phyloP scores from a whole-genome alignment of 2,329 filamentous ascomycete species.

The Ophiocordyceps camponoti-rufipedis region DNA sequence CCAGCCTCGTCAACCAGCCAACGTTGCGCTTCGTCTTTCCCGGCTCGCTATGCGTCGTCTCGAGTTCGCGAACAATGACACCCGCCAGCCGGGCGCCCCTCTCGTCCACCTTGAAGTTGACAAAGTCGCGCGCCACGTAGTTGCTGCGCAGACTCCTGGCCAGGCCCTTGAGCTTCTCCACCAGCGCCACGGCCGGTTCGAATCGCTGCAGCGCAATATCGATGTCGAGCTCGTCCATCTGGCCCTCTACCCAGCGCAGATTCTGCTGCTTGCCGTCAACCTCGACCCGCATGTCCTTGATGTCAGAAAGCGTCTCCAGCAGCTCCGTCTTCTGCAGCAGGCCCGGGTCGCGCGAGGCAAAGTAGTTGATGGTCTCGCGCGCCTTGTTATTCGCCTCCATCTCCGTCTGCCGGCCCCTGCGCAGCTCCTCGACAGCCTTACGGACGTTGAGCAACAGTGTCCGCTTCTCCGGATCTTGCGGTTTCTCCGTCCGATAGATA shows the following conservation, averaged over 20 bases:
- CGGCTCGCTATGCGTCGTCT: conserved; percentile 59
- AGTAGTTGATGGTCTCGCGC: conserved; percentile 71
- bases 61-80: conserved; percentile 59
- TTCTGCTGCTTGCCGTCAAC: conserved; percentile 95
- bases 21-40: conserved; percentile 66
- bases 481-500: conserved; percentile 80
- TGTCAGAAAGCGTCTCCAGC: conserved; percentile 58
- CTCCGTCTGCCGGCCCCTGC: conserved; percentile 70
- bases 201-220: conserved; percentile 83
- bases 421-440: conserved; percentile 81
- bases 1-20: conserved; percentile 67
- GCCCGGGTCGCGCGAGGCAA: conserved; percentile 60
- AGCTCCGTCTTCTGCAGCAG: conserved; percentile 64
- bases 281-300: conserved; percentile 81
- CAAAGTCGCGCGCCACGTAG: conserved; percentile 73
- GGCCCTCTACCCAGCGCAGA: conserved; percentile 83
- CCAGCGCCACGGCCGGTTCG: conserved; percentile 63
- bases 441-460: conserved; percentile 74
- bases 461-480: conserved; percentile 60
- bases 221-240: conserved; percentile 93
- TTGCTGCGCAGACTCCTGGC: conserved; percentile 73
- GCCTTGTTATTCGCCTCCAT: conserved; percentile 74
- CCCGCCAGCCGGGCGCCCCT: conserved; percentile 60
- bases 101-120: conserved; percentile 80
- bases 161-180: conserved; percentile 70